phyloP scores from a whole-genome alignment of 2,329 filamentous ascomycete genomes.

The Septoria linicola region DNA sequence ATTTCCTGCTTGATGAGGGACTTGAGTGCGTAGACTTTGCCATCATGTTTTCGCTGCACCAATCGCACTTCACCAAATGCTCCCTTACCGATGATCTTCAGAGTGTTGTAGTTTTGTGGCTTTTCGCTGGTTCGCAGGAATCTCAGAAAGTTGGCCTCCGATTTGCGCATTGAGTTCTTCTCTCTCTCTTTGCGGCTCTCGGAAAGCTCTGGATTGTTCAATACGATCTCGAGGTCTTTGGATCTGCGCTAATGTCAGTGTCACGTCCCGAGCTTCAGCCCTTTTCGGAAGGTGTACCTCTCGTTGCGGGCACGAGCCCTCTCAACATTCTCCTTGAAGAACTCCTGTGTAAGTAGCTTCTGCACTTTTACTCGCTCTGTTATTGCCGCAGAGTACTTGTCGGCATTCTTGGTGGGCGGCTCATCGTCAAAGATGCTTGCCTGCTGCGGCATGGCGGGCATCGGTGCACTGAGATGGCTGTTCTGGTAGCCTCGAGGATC shows the following conservation, averaged over 20 bases:
- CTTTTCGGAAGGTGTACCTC: slow-evolving; percentile 57
- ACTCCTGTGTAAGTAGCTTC: slow-evolving; percentile 67
- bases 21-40: slow-evolving; percentile 97
- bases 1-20: slow-evolving; percentile 98
- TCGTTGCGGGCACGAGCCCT: slow-evolving; percentile 92
- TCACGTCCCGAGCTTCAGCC: neutral
- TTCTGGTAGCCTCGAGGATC: slow-evolving; percentile 61
- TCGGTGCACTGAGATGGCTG: slow-evolving; percentile 66
- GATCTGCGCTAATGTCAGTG: slow-evolving; percentile 58
- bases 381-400: slow-evolving; percentile 84
- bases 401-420: slow-evolving; percentile 75
- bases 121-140: slow-evolving; percentile 92
- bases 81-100: slow-evolving; percentile 99
- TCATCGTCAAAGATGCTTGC: slow-evolving; percentile 56
- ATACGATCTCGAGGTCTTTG: slow-evolving; percentile 83
- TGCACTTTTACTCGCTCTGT: slow-evolving; percentile 68
- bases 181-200: slow-evolving; percentile 78
- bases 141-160: slow-evolving; percentile 88
- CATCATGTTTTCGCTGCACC: slow-evolving; percentile 92
- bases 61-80: slow-evolving; percentile 98
- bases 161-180: slow-evolving; percentile 78
- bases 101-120: slow-evolving; percentile 89
- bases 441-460: slow-evolving; percentile 48
- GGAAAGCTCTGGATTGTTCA: slow-evolving; percentile 73
- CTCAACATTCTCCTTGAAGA: slow-evolving; percentile 99